Percentiles rank a stretch among this genome's conserved stretches.
Conservation (phyloP, 176 grass and related monocot genomes). For the Aegilops tauschii region DNA sequence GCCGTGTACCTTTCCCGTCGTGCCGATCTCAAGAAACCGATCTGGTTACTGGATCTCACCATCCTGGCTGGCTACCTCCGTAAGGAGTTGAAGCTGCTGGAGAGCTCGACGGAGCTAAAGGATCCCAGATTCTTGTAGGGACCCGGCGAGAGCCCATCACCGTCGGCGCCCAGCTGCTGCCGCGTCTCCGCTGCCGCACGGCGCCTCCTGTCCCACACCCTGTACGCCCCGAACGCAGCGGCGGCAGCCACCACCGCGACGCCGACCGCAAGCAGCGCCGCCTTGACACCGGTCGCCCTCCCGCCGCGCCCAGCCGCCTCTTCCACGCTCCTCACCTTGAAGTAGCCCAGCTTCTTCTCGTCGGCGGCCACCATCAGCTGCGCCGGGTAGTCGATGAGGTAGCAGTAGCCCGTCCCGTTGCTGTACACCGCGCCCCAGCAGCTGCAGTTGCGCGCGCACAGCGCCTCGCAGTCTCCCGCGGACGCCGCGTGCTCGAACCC, state of each 20-base stretch:
- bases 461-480: constrained; percentile 58
- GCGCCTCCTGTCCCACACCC: constrained; percentile 43
- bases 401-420: constrained; percentile 69
- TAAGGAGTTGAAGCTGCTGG: constrained; percentile 45
- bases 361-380: constrained; percentile 67
- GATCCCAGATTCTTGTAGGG: constrained; percentile 82
- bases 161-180: constrained; percentile 18
- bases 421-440: constrained; percentile 91
- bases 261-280: constrained; percentile 54
- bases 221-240: constrained; percentile 52
- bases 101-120: constrained; percentile 83
- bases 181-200: background rate
- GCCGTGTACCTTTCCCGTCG: background rate
- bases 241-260: constrained; percentile 23
- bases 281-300: background rate
- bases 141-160: constrained; percentile 65
- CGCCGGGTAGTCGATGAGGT: constrained; percentile 78
- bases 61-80: constrained; percentile 17
- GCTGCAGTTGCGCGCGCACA: constrained; percentile 78
- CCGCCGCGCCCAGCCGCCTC: background rate
- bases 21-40: background rate
- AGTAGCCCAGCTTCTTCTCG: constrained; percentile 61
- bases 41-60: background rate
- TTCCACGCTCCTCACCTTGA: constrained; percentile 49
- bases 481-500: constrained; percentile 41